Conservation (phyloP, 805 yeast genomes). For the Candida orba region DNA sequence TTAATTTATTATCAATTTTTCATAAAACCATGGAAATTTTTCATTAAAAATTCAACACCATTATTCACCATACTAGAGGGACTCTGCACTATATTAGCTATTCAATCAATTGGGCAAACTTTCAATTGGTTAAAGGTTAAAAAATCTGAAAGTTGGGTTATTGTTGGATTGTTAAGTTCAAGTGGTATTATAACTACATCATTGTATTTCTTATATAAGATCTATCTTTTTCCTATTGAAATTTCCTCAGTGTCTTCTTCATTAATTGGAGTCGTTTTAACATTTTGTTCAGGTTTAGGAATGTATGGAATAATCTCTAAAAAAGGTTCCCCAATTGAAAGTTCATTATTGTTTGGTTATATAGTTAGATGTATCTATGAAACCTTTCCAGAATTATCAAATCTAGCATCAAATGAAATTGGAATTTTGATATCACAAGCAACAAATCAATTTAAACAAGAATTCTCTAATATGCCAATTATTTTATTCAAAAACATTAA, state of each 20-base stretch:
- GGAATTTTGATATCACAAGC: slow-evolving; percentile 31
- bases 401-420: slow-evolving; percentile 39
- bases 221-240: slow-evolving; percentile 72
- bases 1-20: slow-evolving; percentile 27
- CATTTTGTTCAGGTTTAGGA: slow-evolving; percentile 67
- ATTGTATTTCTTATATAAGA: slow-evolving; percentile 71
- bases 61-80: slow-evolving; percentile 88
- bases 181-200: slow-evolving; percentile 73
- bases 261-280: slow-evolving; percentile 76
- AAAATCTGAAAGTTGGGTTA: slow-evolving; percentile 69
- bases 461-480: slow-evolving; percentile 25
- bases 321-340: slow-evolving; percentile 85
- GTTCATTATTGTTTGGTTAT: slow-evolving; percentile 80
- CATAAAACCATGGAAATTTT: slow-evolving; percentile 62
- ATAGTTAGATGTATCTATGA: slow-evolving; percentile 90
- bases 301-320: slow-evolving; percentile 78
- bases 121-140: slow-evolving; percentile 56
- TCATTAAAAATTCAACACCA: slow-evolving; percentile 78
- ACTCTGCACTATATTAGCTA: slow-evolving; percentile 82
- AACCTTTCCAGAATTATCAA: slow-evolving; percentile 81
- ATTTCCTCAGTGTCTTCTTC: slow-evolving; percentile 64
- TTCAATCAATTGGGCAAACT: slow-evolving; percentile 86
- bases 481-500: slow-evolving; percentile 19
- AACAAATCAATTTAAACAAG: slow-evolving; percentile 26
- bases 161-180: slow-evolving; percentile 61